Conservation (phyloP, 1,139 yeast species). For the Candida sanyaensis region DNA sequence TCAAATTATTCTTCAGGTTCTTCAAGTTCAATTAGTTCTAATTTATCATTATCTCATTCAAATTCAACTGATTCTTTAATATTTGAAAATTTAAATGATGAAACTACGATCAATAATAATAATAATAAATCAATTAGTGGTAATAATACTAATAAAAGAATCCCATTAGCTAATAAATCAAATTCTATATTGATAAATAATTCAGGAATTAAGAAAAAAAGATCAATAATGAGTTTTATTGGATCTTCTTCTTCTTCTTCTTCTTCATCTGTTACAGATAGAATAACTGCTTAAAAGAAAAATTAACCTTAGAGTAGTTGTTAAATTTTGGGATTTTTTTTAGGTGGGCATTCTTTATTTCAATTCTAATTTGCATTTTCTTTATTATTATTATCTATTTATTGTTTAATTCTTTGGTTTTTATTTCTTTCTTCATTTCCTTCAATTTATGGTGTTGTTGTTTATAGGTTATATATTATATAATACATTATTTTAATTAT, state of each 20-base stretch:
- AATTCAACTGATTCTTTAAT: slow-evolving; percentile 14
- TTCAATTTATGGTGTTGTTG: no score
- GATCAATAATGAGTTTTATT: slow-evolving; percentile 12
- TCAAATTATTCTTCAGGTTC: slow-evolving; percentile 3
- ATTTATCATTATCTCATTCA: slow-evolving; percentile 14
- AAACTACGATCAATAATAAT: no score
- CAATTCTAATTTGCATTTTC: neutral
- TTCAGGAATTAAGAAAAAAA: slow-evolving; percentile 10
- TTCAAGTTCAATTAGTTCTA: slow-evolving; percentile 12
- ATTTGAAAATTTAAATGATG: slow-evolving; percentile 4
- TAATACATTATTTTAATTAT: no score
- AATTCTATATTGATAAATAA: slow-evolving; percentile 8
- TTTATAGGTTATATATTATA: no score
- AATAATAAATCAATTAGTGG: neutral
- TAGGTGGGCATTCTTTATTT: no score
- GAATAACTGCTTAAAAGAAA: slow-evolving; percentile 5
- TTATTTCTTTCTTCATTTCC: no score
- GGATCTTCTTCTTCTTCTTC: slow-evolving; percentile 2
- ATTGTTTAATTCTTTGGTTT: neutral
- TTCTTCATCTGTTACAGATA: neutral
- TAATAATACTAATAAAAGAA: slow-evolving; percentile 12
- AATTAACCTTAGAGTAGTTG: no score
- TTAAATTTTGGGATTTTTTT: no score
- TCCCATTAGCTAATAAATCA: slow-evolving; percentile 24
- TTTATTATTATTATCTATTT: neutral